Evolutionary conservation across 139 green algal species (phyloP).

Genomic region (Volvox africanus): DNA sequence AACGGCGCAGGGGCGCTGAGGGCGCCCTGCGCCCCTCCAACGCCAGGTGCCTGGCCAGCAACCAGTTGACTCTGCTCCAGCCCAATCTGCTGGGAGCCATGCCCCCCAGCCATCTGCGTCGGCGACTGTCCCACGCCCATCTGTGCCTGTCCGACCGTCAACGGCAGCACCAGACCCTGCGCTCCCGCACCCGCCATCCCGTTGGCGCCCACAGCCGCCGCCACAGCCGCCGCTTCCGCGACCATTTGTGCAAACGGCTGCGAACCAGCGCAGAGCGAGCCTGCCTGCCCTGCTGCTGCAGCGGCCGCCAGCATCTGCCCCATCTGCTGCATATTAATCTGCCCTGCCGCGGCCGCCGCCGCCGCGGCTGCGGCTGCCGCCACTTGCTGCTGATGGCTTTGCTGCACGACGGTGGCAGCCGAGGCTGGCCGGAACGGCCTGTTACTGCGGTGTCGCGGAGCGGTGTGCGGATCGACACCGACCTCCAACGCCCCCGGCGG

Average conservation of each 20-base stretch:
- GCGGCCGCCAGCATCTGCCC: conserved; percentile 33
- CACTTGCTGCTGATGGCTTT: background rate
- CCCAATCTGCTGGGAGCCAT: background rate
- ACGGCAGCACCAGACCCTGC: conserved; percentile 10
- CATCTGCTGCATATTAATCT: background rate
- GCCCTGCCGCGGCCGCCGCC: background rate
- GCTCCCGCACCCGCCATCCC: background rate
- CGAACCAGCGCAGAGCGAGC: background rate
- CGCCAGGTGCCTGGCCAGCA: background rate
- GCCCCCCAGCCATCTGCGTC: background rate
- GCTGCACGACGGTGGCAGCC: background rate
- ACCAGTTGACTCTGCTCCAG: background rate
- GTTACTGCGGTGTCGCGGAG: background rate
- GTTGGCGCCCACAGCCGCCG: background rate
- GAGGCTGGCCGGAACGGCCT: background rate
- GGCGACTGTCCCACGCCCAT: background rate
- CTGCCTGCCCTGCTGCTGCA: background rate
- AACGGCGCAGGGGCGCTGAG: background rate
- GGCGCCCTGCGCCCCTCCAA: background rate
- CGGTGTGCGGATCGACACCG: conserved; percentile 26
- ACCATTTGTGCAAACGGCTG: conserved; percentile 30
- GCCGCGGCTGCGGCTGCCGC: background rate
- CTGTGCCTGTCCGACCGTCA: background rate
- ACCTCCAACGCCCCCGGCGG: conserved; percentile 20
- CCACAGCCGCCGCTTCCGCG: background rate